Percentiles rank a stretch among this genome's conserved stretches.
Evolutionary conservation across 2,329 filamentous ascomycete genomes (phyloP).

Genomic region (Fonsecaea monophora): DNA sequence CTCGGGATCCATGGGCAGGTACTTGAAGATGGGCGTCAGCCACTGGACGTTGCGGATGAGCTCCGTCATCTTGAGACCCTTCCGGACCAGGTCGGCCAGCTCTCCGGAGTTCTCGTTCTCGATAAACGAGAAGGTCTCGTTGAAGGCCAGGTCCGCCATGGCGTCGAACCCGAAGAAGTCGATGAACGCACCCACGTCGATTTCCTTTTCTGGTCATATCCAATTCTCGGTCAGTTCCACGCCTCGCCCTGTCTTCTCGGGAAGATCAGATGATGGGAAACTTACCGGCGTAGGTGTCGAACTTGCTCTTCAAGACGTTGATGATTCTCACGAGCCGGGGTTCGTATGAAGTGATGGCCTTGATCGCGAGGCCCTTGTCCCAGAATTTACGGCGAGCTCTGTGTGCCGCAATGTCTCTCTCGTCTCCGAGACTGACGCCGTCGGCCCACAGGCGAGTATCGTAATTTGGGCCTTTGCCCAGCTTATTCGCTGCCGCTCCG

Average conservation of each 20-base stretch:
- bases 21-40: conserved; percentile 7
- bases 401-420: conserved; percentile 5
- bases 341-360: conserved; percentile 11
- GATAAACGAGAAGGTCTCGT: background rate
- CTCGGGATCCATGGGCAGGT: conserved; percentile 10
- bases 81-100: conserved; percentile 4
- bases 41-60: conserved; percentile 5
- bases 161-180: conserved; percentile 12
- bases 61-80: conserved; percentile 9
- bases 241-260: too few relatives aligned
- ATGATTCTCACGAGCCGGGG: conserved; percentile 1
- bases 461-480: background rate
- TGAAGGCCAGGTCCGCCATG: conserved; percentile 8
- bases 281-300: conserved; percentile 4
- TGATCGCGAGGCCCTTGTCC: background rate
- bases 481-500: conserved; percentile 37
- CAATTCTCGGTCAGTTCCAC: background rate
- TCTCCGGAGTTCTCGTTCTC: conserved; percentile 9
- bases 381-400: conserved; percentile 1
- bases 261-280: background rate
- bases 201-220: background rate
- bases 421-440: background rate
- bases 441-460: background rate
- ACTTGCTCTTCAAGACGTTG: background rate
- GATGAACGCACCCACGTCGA: background rate